Evolutionary conservation across 1,139 yeast genomes (phyloP).

Genomic region (Blastobotrys illinoisensis): DNA sequence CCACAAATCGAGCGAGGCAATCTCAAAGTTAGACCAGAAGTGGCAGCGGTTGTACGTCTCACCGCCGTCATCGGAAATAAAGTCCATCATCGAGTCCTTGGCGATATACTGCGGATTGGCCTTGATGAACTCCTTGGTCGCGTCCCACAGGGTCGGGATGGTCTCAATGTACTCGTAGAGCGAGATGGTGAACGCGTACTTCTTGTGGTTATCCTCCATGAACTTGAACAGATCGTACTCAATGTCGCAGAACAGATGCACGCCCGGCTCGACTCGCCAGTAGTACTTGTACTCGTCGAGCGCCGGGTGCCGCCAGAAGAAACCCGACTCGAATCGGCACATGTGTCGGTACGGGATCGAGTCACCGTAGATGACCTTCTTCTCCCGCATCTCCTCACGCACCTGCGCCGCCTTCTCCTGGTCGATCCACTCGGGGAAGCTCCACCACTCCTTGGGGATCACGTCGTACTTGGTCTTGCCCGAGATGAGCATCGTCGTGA

Average conservation of each 20-base stretch:
- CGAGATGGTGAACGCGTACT: constrained; percentile 76
- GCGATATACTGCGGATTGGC: constrained; percentile 54
- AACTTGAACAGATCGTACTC: constrained; percentile 79
- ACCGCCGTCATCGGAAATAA: constrained; percentile 63
- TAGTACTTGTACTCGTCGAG: constrained; percentile 75
- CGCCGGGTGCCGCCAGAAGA: constrained; percentile 75
- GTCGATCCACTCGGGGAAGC: constrained; percentile 68
- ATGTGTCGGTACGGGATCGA: constrained; percentile 70
- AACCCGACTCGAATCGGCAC: constrained; percentile 93
- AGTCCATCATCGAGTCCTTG: constrained; percentile 60
- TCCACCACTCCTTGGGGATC: constrained; percentile 70
- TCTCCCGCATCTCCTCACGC: constrained; percentile 45
- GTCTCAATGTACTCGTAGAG: constrained; percentile 80
- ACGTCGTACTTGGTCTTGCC: constrained; percentile 62
- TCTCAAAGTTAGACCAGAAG: constrained; percentile 91
- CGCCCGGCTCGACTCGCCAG: constrained; percentile 96
- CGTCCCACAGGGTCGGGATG: constrained; percentile 75
- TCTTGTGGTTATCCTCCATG: constrained; percentile 71
- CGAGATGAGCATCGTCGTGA: constrained; percentile 44
- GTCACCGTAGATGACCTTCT: constrained; percentile 58
- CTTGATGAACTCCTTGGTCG: constrained; percentile 61
- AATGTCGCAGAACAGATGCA: constrained; percentile 73
- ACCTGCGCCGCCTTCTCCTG: constrained; percentile 51
- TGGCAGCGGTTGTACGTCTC: constrained; percentile 74
- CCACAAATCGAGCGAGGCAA: constrained; percentile 75